These are phyloP conservation scores for Rhytidhysteron rufulum DNA, from an alignment of 2,329 filamentous ascomycete genomes.

Conservation along the genomic window DNA sequence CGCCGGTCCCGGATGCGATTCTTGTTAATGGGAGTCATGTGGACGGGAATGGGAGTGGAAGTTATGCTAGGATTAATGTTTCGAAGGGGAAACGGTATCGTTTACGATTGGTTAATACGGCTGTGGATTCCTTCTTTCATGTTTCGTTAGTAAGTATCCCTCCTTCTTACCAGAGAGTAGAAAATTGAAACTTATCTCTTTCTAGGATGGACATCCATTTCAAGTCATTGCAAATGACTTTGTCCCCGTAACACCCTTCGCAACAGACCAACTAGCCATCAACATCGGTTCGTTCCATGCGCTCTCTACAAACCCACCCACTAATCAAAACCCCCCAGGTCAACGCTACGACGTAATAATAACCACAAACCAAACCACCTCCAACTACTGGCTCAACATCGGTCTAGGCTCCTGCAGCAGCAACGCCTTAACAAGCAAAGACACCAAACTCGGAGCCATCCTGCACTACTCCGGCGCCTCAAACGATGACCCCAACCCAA, in stretches of 20 bases:
- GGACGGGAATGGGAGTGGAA: slow-evolving; percentile 38
- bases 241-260: slow-evolving; percentile 40
- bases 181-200: no score
- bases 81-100: slow-evolving; percentile 52
- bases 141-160: slow-evolving; percentile 20
- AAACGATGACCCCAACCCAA: slow-evolving; percentile 30
- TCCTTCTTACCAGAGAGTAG: not conserved
- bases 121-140: slow-evolving; percentile 28
- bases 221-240: slow-evolving; percentile 42
- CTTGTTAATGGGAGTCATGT: slow-evolving; percentile 55
- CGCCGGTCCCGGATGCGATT: slow-evolving; percentile 42
- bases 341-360: slow-evolving; percentile 48
- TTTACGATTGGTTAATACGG: slow-evolving; percentile 56
- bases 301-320: not conserved
- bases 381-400: slow-evolving; percentile 46
- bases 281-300: slow-evolving; percentile 18
- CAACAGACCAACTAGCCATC: slow-evolving; percentile 31
- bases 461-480: slow-evolving; percentile 36
- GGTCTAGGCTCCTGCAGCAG: slow-evolving; percentile 32
- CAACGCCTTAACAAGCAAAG: slow-evolving; percentile 24
- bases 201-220: slow-evolving; percentile 38
- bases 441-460: slow-evolving; percentile 34
- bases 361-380: slow-evolving; percentile 40
- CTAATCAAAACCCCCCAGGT: slow-evolving; percentile 18
- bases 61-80: slow-evolving; percentile 31